phyloP scores from a whole-genome alignment of 2,329 filamentous ascomycete genomes.

The Talaromyces piceae region DNA sequence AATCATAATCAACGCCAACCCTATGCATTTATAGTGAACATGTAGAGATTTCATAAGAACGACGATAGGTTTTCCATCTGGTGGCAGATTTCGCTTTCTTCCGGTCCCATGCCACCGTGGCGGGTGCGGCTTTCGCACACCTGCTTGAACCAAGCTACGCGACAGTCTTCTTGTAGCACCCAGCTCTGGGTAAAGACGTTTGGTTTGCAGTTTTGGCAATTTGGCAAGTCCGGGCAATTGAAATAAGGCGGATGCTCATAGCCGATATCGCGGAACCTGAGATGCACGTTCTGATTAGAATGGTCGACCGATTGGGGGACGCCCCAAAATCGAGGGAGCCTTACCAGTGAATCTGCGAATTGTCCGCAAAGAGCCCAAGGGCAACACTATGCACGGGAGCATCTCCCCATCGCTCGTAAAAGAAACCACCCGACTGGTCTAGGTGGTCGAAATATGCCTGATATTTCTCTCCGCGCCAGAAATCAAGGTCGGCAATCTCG shows the following conservation, averaged over 20 bases:
- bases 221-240: constrained; percentile 95
- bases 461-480: constrained; percentile 85
- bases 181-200: constrained; percentile 76
- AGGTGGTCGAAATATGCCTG: constrained; percentile 95
- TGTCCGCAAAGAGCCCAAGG: constrained; percentile 84
- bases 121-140: constrained; percentile 33
- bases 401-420: constrained; percentile 98
- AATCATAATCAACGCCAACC: background rate
- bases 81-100: constrained; percentile 9
- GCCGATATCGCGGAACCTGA: constrained; percentile 96
- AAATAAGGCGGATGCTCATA: constrained; percentile 98
- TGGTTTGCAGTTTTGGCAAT: constrained; percentile 76
- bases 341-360: constrained; percentile 85
- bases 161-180: constrained; percentile 84
- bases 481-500: constrained; percentile 85
- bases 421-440: constrained; percentile 91
- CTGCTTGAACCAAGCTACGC: constrained; percentile 97
- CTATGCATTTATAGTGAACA: background rate
- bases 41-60: background rate
- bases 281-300: background rate
- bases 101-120: background rate
- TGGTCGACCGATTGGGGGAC: background rate
- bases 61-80: background rate
- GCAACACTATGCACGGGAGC: constrained; percentile 94
- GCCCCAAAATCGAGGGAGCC: constrained; percentile 19